phyloP scores from a whole-genome alignment of 108 stramenopile species.

The Chaetoceros muelleri region DNA sequence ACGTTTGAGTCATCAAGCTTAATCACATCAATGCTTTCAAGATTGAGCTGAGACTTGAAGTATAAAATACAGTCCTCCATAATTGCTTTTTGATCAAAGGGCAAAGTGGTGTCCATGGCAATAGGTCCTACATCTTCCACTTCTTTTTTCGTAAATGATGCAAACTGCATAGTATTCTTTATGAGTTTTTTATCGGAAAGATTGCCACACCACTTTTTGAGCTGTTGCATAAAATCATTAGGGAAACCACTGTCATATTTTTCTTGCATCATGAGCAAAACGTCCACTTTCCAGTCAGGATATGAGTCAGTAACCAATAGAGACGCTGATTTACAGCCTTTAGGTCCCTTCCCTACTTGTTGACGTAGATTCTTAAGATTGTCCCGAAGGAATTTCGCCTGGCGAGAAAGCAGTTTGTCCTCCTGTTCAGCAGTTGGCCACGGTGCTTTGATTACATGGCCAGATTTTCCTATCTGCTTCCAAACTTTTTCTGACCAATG shows the following conservation, averaged over 20 bases:
- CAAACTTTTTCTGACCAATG: slow-evolving; percentile 82
- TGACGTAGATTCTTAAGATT: slow-evolving; percentile 64
- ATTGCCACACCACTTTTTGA: slow-evolving; percentile 65
- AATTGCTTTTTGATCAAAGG: slow-evolving; percentile 76
- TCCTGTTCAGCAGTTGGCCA: slow-evolving; percentile 80
- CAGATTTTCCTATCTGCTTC: slow-evolving; percentile 59
- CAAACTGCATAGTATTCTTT: slow-evolving; percentile 91
- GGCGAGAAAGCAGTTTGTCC: slow-evolving; percentile 73
- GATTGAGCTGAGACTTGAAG: slow-evolving; percentile 55
- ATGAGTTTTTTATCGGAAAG: slow-evolving; percentile 79
- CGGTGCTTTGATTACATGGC: slow-evolving; percentile 73
- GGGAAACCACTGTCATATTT: slow-evolving; percentile 44
- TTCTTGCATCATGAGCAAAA: slow-evolving; percentile 67
- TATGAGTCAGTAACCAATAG: slow-evolving; percentile 77
- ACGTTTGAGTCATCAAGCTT: slow-evolving; percentile 32
- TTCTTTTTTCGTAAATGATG: slow-evolving; percentile 83
- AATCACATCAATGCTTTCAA: slow-evolving; percentile 43
- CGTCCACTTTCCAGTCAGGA: slow-evolving; percentile 82
- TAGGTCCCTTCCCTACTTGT: slow-evolving; percentile 72
- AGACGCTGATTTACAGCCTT: slow-evolving; percentile 43
- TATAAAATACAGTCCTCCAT: slow-evolving; percentile 52
- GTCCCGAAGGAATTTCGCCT: slow-evolving; percentile 72
- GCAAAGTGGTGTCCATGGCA: slow-evolving; percentile 75
- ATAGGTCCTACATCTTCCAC: slow-evolving; percentile 72
- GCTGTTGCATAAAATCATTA: slow-evolving; percentile 53